Conservation (phyloP, 192 early-diverging fungal genomes). For the Linderina pennispora region DNA sequence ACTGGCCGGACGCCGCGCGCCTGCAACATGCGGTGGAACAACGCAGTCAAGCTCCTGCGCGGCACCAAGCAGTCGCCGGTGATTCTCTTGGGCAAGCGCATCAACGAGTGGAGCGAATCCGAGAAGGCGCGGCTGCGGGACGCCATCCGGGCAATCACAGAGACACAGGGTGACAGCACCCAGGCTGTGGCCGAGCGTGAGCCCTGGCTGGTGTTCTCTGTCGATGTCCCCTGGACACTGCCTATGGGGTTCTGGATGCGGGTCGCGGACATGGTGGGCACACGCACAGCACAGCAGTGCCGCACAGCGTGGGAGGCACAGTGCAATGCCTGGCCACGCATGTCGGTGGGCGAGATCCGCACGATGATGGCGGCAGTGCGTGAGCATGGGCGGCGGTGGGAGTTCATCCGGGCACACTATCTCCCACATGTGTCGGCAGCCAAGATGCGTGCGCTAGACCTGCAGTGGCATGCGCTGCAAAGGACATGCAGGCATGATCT, state of each 20-base stretch:
- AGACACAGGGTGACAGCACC: not conserved
- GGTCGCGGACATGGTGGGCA: slow-evolving; percentile 2
- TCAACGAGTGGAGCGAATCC: not conserved
- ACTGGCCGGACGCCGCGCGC: slow-evolving; percentile 4
- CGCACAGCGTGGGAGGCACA: not conserved
- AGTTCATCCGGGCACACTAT: not conserved
- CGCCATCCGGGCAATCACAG: too few species aligned
- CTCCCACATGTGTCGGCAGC: not conserved
- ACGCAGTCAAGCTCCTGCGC: not conserved
- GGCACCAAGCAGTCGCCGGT: not conserved
- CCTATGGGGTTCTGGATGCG: slow-evolving; percentile 4
- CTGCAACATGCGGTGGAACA: slow-evolving; percentile 6
- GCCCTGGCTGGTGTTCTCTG: slow-evolving; percentile 6
- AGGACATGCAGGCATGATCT: not conserved
- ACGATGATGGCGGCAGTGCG: not conserved
- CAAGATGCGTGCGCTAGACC: not conserved
- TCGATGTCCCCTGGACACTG: not conserved
- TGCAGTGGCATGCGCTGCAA: not conserved
- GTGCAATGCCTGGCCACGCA: not conserved
- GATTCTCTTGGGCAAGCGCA: not conserved
- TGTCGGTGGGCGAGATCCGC: slow-evolving; percentile 2
- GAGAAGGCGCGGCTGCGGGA: not conserved
- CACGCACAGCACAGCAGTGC: slow-evolving; percentile 5
- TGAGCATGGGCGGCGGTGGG: slow-evolving; percentile 1
- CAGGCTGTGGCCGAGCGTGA: not conserved